Conservation (phyloP, 31 red algal genomes). For the Endocladia muricata region DNA sequence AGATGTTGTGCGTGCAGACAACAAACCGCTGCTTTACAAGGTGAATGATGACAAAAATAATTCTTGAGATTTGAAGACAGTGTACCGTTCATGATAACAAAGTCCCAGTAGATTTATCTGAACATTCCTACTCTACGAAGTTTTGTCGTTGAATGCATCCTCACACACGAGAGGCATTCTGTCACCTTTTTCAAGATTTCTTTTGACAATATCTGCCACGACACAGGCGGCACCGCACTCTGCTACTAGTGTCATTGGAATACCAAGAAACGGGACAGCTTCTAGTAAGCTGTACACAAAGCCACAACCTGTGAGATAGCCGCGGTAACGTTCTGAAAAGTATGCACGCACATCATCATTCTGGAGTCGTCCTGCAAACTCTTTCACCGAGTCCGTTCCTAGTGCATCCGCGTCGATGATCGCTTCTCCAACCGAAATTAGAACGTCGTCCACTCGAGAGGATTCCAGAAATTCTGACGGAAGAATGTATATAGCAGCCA, state of each 20-base stretch:
- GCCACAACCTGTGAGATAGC: conserved; percentile 68
- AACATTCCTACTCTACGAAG: conserved; percentile 9
- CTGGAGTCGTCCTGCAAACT: conserved; percentile 38
- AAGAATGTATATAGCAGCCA: conserved; percentile 50
- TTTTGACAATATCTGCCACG: conserved; percentile 48
- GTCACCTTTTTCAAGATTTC: conserved; percentile 56
- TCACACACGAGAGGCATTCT: conserved; percentile 42
- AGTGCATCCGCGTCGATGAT: conserved; percentile 66
- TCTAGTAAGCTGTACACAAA: conserved; percentile 70
- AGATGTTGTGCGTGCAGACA: conserved; percentile 18
- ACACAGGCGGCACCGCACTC: conserved; percentile 75
- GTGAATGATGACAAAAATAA: conserved; percentile 6
- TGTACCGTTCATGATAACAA: too few relatives aligned
- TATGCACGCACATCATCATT: conserved; percentile 28
- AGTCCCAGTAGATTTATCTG: not conserved
- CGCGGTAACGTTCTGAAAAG: conserved; percentile 62
- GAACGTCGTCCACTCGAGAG: conserved; percentile 55
- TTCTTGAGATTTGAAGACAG: not conserved
- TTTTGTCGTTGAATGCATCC: conserved; percentile 30
- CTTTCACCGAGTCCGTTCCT: conserved; percentile 29
- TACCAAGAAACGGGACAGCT: conserved; percentile 60
- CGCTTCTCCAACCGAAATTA: conserved; percentile 62
- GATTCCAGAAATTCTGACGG: conserved; percentile 47
- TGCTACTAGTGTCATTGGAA: conserved; percentile 51
- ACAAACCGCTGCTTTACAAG: conserved; percentile 29